Evolutionary conservation across 805 yeast genomes (phyloP).

Genomic region (Saccharomycopsis fermentans): DNA sequence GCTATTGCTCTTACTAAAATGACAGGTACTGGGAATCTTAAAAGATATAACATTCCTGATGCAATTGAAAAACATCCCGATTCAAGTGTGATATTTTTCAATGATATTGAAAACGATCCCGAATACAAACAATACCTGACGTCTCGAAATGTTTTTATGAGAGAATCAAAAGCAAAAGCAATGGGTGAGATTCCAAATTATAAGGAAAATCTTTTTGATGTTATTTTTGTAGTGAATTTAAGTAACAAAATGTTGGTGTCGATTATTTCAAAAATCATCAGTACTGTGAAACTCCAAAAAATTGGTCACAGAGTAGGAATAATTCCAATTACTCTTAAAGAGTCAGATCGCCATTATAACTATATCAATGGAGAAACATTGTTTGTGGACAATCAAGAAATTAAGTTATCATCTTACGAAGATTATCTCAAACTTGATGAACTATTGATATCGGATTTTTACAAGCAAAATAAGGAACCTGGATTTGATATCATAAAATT

Average conservation of each 20-base stretch:
- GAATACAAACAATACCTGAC: conserved; percentile 39
- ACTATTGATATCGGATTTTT: conserved; percentile 15
- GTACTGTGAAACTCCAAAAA: conserved; percentile 41
- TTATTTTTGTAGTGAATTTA: conserved; percentile 59
- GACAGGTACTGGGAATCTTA: conserved; percentile 7
- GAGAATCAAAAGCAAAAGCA: conserved; percentile 25
- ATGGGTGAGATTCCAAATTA: conserved; percentile 60
- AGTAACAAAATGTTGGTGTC: conserved; percentile 41
- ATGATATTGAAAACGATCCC: conserved; percentile 60
- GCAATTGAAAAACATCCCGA: conserved; percentile 23
- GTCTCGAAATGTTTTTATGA: conserved; percentile 37
- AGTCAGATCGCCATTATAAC: conserved; percentile 18
- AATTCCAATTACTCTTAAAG: conserved; percentile 42
- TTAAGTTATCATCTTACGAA: conserved; percentile 13
- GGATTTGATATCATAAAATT: not conserved
- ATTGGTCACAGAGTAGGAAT: conserved; percentile 78
- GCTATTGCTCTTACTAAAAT: conserved; percentile 15
- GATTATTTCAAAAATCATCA: conserved; percentile 40
- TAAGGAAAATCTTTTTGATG: conserved; percentile 64
- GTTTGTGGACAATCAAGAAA: conserved; percentile 18
- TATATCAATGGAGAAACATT: conserved; percentile 15
- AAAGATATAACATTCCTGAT: conserved; percentile 9
- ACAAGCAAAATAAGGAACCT: not conserved
- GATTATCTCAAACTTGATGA: conserved; percentile 20
- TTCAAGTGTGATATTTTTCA: conserved; percentile 51